A percentile compares a stretch with the other conserved stretches of the same genome.
These are phyloP conservation scores for Dothideomycetidae sp. DNA, from an alignment of 2,329 filamentous ascomycete species.

Conservation along the genomic window DNA sequence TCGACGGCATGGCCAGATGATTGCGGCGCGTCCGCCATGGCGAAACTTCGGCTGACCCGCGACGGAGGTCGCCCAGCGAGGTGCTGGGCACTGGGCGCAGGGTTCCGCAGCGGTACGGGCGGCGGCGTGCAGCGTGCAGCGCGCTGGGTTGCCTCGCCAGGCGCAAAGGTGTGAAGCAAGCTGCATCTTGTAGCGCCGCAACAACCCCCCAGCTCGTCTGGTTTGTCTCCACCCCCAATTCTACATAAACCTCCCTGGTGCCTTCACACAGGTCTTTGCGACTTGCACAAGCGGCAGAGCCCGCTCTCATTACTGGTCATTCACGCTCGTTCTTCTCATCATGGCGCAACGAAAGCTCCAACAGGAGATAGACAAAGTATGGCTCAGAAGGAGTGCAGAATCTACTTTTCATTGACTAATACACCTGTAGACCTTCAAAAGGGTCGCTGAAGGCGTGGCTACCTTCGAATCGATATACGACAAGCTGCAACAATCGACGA, in stretches of 20 bases:
- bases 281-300: too few species aligned
- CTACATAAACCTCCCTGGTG: not conserved
- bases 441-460: conserved; percentile 80
- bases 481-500: conserved; percentile 87
- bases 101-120: too few species aligned
- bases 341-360: conserved; percentile 96
- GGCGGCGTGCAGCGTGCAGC: too few species aligned
- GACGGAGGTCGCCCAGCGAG: too few species aligned
- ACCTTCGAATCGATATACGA: conserved; percentile 94
- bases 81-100: too few species aligned
- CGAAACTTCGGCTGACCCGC: not conserved
- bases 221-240: conserved; percentile 1
- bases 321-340: conserved; percentile 13
- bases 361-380: conserved; percentile 93
- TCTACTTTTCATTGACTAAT: too few species aligned
- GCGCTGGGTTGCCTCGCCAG: not conserved
- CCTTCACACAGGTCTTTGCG: too few species aligned
- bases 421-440: conserved; percentile 73
- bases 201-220: not conserved
- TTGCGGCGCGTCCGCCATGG: not conserved
- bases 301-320: too few species aligned
- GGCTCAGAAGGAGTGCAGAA: too few species aligned
- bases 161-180: not conserved
- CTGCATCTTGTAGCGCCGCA: conserved; percentile 8
- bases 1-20: not conserved